Base-by-base conservation (phyloP, 352 stramenopile species). In the Globisporangium polare region DNA sequence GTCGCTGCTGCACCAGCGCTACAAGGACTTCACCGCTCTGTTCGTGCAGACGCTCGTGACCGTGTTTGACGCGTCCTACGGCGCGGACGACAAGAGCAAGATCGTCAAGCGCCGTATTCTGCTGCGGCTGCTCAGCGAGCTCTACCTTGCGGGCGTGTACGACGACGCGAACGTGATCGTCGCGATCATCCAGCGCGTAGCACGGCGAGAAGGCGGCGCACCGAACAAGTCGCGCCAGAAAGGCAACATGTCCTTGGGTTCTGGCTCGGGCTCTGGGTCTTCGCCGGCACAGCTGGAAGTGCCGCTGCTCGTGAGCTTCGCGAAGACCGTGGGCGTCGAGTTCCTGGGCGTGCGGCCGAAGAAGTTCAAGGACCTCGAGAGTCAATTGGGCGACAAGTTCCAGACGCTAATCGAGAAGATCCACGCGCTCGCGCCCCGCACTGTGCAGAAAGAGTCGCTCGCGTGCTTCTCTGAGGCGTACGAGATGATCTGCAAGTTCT, bases 251-350 rank as follows among this genome's bases (percentile, higher is more conserved):
- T 71, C 71, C 1, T 22, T 77, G 24, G 9, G 12, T 17, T 12
- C 26, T 9, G 18, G 39, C 15, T 61, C 68, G 17, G 26, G 49
- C 15, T 61, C 68, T 39, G 26, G 49, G 7, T 33, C 24, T 37
- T 65, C 60, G 13, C 63, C 75, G 9, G 71, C 76, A 2, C 86
- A 91, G 66, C 66, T 94, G 9, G 95, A 99, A 83, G 91, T 97
- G 15, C 90, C 92, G 66, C 73, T 98, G 47, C 80, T 98, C 15
- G 90, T 98, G 62, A 96, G 87, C 54, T 98, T 98, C 78, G 92
- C 91, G 53, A 98, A 98, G 68, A 77, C 86, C 1, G 92, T 90
- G 2, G 94, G 94, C 13, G 77, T 92, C 55, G 96, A 98, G 53
- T 94, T 95, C 66, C 69, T 95, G 13, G 84, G 86, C 15, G 73